Evolutionary conservation across 768 basidiomycete species (phyloP).

Genomic region (Trametes villosa): DNA sequence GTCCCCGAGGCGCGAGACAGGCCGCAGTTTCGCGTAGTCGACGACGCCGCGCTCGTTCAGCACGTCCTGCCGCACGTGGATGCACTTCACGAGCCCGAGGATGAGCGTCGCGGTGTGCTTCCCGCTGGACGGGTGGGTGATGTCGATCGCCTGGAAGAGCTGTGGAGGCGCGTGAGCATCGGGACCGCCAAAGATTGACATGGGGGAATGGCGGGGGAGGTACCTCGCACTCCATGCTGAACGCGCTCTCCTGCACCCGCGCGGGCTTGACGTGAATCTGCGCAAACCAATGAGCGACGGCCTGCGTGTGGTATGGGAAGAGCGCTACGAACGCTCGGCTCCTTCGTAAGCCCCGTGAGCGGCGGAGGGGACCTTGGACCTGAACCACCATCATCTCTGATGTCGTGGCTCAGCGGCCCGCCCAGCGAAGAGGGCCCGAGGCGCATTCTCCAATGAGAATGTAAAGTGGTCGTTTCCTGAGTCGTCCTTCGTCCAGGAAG

Average conservation of each 20-base stretch:
- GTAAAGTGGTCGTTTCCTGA: no score
- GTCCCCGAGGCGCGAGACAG: slow-evolving; percentile 45
- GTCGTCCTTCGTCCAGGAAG: no score
- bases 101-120: slow-evolving; percentile 37
- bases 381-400: no score
- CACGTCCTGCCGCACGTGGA: slow-evolving; percentile 48
- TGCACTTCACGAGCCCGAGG: slow-evolving; percentile 43
- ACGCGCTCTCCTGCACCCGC: slow-evolving; percentile 50
- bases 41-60: slow-evolving; percentile 40
- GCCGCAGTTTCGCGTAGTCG: slow-evolving; percentile 41
- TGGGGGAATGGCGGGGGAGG: not conserved
- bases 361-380: no score
- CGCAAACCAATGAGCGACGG: not conserved
- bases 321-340: slow-evolving; percentile 35
- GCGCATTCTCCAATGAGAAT: no score
- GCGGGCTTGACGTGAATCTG: slow-evolving; percentile 45
- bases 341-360: slow-evolving; percentile 47
- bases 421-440: no score
- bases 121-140: slow-evolving; percentile 37
- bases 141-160: slow-evolving; percentile 41
- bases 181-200: not conserved
- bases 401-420: no score
- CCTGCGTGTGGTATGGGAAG: no score
- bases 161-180: slow-evolving; percentile 10
- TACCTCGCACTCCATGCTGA: slow-evolving; percentile 53